Evolutionary conservation across 2,329 filamentous ascomycete genomes (phyloP).

Genomic region (Epichloe scottii): DNA sequence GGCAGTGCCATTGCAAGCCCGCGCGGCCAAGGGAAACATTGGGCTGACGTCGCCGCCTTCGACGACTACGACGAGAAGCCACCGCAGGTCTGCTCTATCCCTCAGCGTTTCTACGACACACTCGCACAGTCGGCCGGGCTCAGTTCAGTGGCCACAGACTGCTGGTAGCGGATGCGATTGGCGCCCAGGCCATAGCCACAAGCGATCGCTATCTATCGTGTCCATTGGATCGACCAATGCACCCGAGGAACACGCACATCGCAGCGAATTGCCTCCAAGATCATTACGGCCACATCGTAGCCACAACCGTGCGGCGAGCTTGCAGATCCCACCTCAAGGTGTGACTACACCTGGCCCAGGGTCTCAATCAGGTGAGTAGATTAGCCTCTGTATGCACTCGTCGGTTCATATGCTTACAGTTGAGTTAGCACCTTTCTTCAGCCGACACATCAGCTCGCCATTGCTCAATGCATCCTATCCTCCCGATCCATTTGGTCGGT

Average conservation of each 20-base stretch:
- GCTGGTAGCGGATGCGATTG: conserved; percentile 17
- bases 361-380: conserved; percentile 24
- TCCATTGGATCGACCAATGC: conserved; percentile 52
- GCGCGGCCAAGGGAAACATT: conserved; percentile 27
- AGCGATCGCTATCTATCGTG: conserved; percentile 70
- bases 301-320: conserved; percentile 67
- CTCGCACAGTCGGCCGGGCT: conserved; percentile 32
- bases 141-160: conserved; percentile 34
- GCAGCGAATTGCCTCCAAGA: conserved; percentile 28
- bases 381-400: not conserved
- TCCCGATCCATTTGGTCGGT: conserved; percentile 32
- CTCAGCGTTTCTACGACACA: conserved; percentile 39
- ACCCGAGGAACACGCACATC: conserved; percentile 33
- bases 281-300: conserved; percentile 44
- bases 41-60: conserved; percentile 33
- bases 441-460: conserved; percentile 35
- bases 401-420: not conserved
- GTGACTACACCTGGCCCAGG: conserved; percentile 31
- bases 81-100: conserved; percentile 53
- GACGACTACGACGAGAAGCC: conserved; percentile 35
- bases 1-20: conserved; percentile 30
- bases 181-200: conserved; percentile 45
- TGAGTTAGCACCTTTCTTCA: conserved; percentile 21
- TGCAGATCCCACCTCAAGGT: conserved; percentile 48
- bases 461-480: conserved; percentile 44